Percentiles rank a stretch among this genome's conserved stretches.
phyloP scores from a whole-genome alignment of 176 grass and related monocot species.

The Zizania latifolia region DNA sequence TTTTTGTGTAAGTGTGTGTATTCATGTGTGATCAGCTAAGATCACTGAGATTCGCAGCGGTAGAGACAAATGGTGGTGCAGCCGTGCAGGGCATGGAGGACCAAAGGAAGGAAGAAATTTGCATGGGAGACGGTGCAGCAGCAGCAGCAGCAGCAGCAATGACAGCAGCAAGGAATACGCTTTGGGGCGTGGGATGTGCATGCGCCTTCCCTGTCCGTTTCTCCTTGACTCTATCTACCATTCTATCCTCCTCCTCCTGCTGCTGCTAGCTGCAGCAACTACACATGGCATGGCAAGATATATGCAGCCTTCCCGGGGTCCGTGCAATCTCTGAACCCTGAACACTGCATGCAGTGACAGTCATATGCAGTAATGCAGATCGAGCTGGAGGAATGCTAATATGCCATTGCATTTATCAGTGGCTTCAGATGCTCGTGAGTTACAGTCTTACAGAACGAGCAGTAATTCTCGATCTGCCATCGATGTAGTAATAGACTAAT shows the following conservation, averaged over 20 bases:
- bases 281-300: no score
- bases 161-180: not conserved
- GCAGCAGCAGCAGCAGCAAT: not conserved
- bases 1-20: no score
- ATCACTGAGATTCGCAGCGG: not conserved
- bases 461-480: no score
- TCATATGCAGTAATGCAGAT: no score
- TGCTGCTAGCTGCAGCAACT: no score
- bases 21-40: no score
- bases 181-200: not conserved
- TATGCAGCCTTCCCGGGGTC: not conserved
- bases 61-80: not conserved
- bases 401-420: no score
- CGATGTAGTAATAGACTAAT: no score
- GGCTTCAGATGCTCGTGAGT: not conserved
- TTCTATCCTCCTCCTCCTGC: not conserved
- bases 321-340: not conserved
- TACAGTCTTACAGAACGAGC: no score
- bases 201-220: not conserved
- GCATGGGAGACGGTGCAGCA: not conserved
- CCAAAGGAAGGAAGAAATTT: not conserved
- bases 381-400: not conserved
- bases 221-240: not conserved
- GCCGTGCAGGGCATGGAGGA: not conserved
- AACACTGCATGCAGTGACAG: not conserved